These are phyloP conservation scores for Nemania sp. DNA, from an alignment of 2,329 filamentous ascomycete genomes.

Conservation along the genomic window DNA sequence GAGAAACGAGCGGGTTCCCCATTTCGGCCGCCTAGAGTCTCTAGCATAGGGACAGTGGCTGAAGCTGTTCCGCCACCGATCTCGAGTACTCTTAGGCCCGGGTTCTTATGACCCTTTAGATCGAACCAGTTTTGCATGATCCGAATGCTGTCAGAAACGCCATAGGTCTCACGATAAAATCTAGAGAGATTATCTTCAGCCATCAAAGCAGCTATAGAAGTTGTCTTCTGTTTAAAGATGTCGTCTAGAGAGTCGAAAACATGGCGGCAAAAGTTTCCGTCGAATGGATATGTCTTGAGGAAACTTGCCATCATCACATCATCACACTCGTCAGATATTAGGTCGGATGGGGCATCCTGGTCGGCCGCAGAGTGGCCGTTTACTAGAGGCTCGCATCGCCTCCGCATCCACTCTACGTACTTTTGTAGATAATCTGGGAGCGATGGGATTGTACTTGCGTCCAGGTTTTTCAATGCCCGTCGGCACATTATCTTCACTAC, in stretches of 20 bases:
- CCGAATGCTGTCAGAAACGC: background rate
- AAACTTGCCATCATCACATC: background rate
- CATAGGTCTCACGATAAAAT: constrained; percentile 21
- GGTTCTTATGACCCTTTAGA: constrained; percentile 25
- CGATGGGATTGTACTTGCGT: constrained; percentile 10
- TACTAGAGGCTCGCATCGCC: constrained; percentile 9
- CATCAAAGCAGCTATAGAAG: constrained; percentile 7
- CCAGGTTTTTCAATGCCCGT: constrained; percentile 11
- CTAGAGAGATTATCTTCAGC: constrained; percentile 15
- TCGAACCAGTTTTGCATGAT: constrained; percentile 26
- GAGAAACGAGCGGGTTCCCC: constrained; percentile 12
- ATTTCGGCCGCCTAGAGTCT: constrained; percentile 9
- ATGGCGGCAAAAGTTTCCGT: constrained; percentile 7
- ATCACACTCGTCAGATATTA: constrained; percentile 1
- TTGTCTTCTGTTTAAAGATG: constrained; percentile 19
- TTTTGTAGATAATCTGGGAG: constrained; percentile 19
- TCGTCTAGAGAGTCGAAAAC: constrained; percentile 16
- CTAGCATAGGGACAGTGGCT: constrained; percentile 3
- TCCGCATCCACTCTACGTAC: constrained; percentile 21
- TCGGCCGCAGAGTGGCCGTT: background rate
- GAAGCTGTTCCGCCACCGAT: constrained; percentile 26
- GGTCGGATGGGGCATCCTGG: background rate
- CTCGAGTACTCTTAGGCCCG: constrained; percentile 18
- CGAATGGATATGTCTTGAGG: constrained; percentile 17
- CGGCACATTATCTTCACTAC: constrained; percentile 23